Percentiles rank a stretch among this genome's conserved stretches.
These are phyloP conservation scores for Helminthosporium solani DNA, from an alignment of 2,329 filamentous ascomycete genomes.

Conservation along the genomic window DNA sequence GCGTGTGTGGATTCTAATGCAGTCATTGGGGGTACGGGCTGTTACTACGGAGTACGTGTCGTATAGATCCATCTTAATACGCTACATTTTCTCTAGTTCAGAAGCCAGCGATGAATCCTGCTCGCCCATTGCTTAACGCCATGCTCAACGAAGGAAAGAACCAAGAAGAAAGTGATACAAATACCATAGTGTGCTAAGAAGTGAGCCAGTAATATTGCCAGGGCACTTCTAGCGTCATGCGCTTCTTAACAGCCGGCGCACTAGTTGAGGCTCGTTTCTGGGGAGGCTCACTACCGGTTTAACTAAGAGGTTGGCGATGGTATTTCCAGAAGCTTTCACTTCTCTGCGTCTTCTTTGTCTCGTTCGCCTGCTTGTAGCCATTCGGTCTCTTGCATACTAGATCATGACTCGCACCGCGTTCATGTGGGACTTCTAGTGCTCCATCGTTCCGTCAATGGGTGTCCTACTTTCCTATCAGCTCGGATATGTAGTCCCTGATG, in stretches of 20 bases:
- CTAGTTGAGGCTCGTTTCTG: slow-evolving; percentile 10
- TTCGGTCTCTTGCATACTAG: slow-evolving; percentile 10
- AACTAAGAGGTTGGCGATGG: slow-evolving; percentile 4
- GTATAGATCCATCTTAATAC: too few relatives aligned
- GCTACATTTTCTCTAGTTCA: too few relatives aligned
- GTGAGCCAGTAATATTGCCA: slow-evolving; percentile 3
- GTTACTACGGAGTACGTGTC: too few relatives aligned
- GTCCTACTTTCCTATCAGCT: slow-evolving; percentile 8
- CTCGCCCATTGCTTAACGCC: too few relatives aligned
- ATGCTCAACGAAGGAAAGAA: slow-evolving; percentile 20
- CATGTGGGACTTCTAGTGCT: slow-evolving; percentile 14
- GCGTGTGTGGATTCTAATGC: too few relatives aligned
- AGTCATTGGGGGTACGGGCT: too few relatives aligned
- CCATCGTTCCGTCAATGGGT: slow-evolving; percentile 4
- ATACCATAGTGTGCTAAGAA: slow-evolving; percentile 3
- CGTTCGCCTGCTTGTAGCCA: slow-evolving; percentile 1
- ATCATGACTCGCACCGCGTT: slow-evolving; percentile 13
- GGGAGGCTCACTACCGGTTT: too few relatives aligned
- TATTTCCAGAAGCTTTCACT: slow-evolving; percentile 4
- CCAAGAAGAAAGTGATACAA: slow-evolving; percentile 7
- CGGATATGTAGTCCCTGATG: too few relatives aligned
- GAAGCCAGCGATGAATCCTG: too few relatives aligned
- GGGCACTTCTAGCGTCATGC: slow-evolving; percentile 12
- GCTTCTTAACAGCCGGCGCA: slow-evolving; percentile 13
- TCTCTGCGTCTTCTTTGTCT: slow-evolving; percentile 5